Conservation (phyloP, 106 monocot genomes). For the Agapanthus africanus region DNA sequence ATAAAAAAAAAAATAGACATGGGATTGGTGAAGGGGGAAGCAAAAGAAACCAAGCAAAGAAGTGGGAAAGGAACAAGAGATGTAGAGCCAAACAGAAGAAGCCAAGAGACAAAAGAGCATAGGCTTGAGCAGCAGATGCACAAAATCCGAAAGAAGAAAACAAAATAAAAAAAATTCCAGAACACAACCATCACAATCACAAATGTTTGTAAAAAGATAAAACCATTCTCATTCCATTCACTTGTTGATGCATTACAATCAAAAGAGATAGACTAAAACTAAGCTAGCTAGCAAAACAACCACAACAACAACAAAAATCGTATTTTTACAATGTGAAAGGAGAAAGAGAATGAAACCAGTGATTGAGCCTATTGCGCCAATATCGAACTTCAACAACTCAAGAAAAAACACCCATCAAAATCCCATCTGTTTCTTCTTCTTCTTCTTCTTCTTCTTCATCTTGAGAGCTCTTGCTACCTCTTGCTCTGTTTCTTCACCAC, state of each 20-base stretch:
- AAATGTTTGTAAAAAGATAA: no score
- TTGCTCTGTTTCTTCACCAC: background rate
- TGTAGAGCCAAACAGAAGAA: background rate
- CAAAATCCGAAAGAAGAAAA: background rate
- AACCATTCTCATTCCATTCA: no score
- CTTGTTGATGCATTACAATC: no score
- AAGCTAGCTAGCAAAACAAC: background rate
- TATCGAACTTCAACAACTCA: background rate
- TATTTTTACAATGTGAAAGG: background rate
- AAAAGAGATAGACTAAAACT: background rate
- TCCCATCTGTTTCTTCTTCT: no score
- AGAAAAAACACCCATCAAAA: background rate
- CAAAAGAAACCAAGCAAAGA: no score
- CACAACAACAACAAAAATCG: background rate
- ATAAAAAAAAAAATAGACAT: no score
- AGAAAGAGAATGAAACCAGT: background rate
- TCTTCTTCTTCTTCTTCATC: background rate
- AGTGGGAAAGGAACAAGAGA: background rate
- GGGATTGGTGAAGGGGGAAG: no score
- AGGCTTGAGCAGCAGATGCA: background rate
- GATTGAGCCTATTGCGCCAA: conserved; percentile 3
- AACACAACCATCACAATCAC: background rate
- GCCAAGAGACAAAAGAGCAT: background rate
- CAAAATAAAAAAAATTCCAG: background rate
- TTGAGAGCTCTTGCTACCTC: background rate